Evolutionary conservation across 371 early-diverging fungal species (phyloP).

Genomic region (Mucor mucedo): DNA sequence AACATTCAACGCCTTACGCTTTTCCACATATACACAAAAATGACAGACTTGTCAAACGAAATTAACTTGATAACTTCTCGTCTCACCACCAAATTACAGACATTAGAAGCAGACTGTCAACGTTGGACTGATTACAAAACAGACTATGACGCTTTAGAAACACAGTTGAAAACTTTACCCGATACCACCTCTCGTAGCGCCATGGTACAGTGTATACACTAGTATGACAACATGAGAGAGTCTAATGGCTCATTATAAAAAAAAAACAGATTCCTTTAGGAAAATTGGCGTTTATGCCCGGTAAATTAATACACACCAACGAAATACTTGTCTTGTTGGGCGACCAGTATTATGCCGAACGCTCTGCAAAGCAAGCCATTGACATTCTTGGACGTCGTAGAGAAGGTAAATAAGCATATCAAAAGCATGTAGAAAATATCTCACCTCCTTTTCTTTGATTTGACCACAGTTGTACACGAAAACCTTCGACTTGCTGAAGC

Average conservation of each 20-base stretch:
- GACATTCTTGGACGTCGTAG: slow-evolving; percentile 74
- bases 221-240: background rate
- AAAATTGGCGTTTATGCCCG: slow-evolving; percentile 88
- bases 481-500: slow-evolving; percentile 61
- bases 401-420: slow-evolving; percentile 47
- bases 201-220: slow-evolving; percentile 46
- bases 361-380: slow-evolving; percentile 77
- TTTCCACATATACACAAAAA: background rate
- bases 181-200: slow-evolving; percentile 54
- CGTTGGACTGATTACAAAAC: slow-evolving; percentile 45
- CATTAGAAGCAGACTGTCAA: slow-evolving; percentile 25
- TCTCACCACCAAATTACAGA: slow-evolving; percentile 16
- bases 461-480: slow-evolving; percentile 61
- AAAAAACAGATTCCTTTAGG: slow-evolving; percentile 75
- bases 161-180: slow-evolving; percentile 56
- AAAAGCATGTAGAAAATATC: slow-evolving; percentile 1
- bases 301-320: slow-evolving; percentile 86
- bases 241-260: slow-evolving; percentile 1
- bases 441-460: background rate
- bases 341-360: slow-evolving; percentile 90
- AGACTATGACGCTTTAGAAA: slow-evolving; percentile 64
- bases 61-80: slow-evolving; percentile 21
- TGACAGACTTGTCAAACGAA: slow-evolving; percentile 23
- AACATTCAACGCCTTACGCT: background rate
- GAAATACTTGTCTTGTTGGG: slow-evolving; percentile 87